These are phyloP conservation scores for Phytophthora cactorum DNA, from an alignment of 352 stramenopile species.

Conservation along the genomic window DNA sequence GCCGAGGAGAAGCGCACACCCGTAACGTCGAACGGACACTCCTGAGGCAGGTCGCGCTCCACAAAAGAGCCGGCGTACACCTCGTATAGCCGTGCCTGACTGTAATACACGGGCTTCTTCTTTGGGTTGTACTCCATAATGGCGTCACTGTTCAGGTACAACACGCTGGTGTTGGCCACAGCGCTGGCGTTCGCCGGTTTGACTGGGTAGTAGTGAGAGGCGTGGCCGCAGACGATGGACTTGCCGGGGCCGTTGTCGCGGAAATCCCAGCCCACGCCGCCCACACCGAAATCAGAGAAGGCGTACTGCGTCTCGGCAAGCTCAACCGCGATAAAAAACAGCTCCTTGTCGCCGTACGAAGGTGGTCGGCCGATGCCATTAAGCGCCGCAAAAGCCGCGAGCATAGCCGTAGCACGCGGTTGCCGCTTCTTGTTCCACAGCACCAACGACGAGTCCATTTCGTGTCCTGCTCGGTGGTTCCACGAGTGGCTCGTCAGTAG, in stretches of 20 bases:
- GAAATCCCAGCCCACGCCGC: slow-evolving; percentile 52
- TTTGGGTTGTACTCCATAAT: slow-evolving; percentile 55
- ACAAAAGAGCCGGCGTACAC: slow-evolving; percentile 57
- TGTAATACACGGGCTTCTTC: slow-evolving; percentile 56
- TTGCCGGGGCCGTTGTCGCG: slow-evolving; percentile 38
- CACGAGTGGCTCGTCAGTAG: slow-evolving; percentile 65
- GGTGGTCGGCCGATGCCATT: slow-evolving; percentile 46
- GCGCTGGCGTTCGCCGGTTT: slow-evolving; percentile 19
- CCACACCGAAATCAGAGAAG: slow-evolving; percentile 73
- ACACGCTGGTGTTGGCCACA: slow-evolving; percentile 30
- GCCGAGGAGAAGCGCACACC: slow-evolving; percentile 41
- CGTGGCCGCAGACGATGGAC: slow-evolving; percentile 57
- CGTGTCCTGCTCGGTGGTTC: slow-evolving; percentile 66
- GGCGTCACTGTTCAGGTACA: slow-evolving; percentile 80
- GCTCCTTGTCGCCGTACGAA: slow-evolving; percentile 79
- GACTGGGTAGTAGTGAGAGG: slow-evolving; percentile 65
- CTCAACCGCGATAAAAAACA: slow-evolving; percentile 79
- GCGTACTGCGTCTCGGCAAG: slow-evolving; percentile 71
- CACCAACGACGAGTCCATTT: slow-evolving; percentile 81
- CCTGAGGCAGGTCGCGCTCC: slow-evolving; percentile 46
- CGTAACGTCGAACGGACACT: slow-evolving; percentile 67
- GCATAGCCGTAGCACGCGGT: slow-evolving; percentile 67
- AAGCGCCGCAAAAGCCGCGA: slow-evolving; percentile 58
- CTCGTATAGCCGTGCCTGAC: slow-evolving; percentile 49
- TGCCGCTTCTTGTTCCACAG: slow-evolving; percentile 76